phyloP scores from a whole-genome alignment of 1,284 basidiomycete genomes.

The Cryptococcus sp. region DNA sequence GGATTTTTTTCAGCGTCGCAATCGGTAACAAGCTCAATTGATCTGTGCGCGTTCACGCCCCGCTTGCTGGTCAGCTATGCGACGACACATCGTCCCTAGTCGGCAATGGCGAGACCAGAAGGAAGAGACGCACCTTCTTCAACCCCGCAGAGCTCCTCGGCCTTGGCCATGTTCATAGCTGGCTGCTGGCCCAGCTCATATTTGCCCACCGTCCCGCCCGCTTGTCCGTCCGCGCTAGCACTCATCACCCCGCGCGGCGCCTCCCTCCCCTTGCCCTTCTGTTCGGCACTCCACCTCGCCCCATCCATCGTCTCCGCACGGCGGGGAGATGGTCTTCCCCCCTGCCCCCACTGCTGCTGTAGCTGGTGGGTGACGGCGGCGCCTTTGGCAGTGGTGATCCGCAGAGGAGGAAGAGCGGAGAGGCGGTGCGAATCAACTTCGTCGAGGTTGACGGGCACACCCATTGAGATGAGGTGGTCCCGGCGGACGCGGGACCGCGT shows the following conservation, averaged over 20 bases:
- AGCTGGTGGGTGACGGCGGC: not conserved
- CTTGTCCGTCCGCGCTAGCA: not conserved
- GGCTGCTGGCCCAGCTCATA: constrained; percentile 70
- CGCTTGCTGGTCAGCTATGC: constrained; percentile 10
- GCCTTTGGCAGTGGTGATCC: constrained; percentile 62
- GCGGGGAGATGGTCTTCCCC: constrained; percentile 2
- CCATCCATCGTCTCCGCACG: constrained; percentile 14
- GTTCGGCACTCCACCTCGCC: constrained; percentile 5
- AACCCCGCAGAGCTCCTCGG: constrained; percentile 64
- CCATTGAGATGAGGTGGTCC: constrained; percentile 81
- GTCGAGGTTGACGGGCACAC: constrained; percentile 88
- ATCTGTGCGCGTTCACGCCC: constrained; percentile 53
- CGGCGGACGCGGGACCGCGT: constrained; percentile 79
- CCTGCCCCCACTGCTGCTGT: not conserved
- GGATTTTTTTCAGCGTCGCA: constrained; percentile 60
- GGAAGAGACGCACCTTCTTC: constrained; percentile 58
- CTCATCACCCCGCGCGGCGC: constrained; percentile 8
- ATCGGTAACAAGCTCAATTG: constrained; percentile 67
- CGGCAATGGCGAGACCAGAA: not conserved
- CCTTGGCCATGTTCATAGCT: constrained; percentile 62
- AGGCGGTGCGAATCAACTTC: constrained; percentile 72
- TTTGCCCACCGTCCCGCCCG: constrained; percentile 45
- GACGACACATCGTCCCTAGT: too few relatives aligned
- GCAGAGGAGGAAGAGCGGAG: constrained; percentile 69
- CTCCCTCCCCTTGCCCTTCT: constrained; percentile 19